Evolutionary conservation across 2,329 filamentous ascomycete genomes (phyloP).

Genomic region (Colletotrichum siamense): DNA sequence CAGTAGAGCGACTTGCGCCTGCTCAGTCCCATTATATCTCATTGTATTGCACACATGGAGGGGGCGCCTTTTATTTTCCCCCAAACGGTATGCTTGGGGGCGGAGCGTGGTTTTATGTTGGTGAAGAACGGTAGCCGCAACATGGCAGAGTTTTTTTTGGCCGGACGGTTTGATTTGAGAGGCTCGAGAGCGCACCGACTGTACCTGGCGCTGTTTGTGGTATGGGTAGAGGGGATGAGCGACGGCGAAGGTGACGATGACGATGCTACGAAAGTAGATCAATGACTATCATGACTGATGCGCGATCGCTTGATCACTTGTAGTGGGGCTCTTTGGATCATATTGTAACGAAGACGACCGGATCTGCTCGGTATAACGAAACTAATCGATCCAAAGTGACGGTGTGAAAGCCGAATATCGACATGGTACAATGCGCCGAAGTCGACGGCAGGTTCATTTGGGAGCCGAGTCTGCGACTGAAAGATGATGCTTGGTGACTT

Average conservation of each 20-base stretch:
- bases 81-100: not conserved
- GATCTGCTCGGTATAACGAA: not conserved
- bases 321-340: not conserved
- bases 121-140: not conserved
- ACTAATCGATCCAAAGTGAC: not conserved
- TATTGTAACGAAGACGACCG: not conserved
- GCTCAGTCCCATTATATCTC: not conserved
- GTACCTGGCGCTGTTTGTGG: not conserved
- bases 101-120: not conserved
- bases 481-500: not conserved
- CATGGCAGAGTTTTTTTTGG: not conserved
- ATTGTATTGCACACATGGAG: not conserved
- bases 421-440: not conserved
- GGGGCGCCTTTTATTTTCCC: not conserved
- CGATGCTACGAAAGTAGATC: conserved; percentile 17
- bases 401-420: not conserved
- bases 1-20: conserved; percentile 5
- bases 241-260: conserved; percentile 10
- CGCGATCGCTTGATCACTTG: conserved; percentile 8
- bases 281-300: conserved; percentile 22
- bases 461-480: not conserved
- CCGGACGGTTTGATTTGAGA: not conserved
- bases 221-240: not conserved
- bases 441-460: not conserved
- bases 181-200: not conserved